Base-by-base conservation (phyloP, 2,329 filamentous ascomycete genomes). In the Aspergillus alliaceus region DNA sequence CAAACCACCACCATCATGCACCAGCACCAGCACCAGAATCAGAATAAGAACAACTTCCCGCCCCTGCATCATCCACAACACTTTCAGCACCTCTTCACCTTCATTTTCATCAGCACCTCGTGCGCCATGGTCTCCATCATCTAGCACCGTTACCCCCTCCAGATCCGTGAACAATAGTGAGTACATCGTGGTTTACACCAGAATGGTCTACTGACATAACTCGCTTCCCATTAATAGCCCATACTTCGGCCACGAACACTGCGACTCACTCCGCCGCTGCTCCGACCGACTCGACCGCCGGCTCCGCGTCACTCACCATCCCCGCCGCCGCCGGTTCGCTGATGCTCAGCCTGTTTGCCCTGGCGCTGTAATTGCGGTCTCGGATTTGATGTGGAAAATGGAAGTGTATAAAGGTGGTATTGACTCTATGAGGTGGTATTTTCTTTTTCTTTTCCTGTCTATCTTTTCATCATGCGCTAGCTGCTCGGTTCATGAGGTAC, bases 281-380 rank as follows among this genome's bases (percentile, higher is more conserved):
- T 14, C 54, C 66, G 14, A 66, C 67, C 20, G 60, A 60, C 31
- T 61, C 65, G 25, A 61, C 64, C 22, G 70, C 65, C 46, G 69
- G 66, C 31, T 67, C 69, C 37, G 64, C 64, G 11, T 31, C 62
- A 6, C 52, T 72, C n/a, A 53, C 64, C 32, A 63, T 67, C 15
- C 66, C 70, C n/a, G 64, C 61, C 25, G 64, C 61, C 25, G 60
- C 67, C n/a, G 63, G 70, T n/a, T 64, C 68, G 27, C 54, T 72
- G 29, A 57, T 71, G 48, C 37, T 71, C 39, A 64, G 67, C 32
- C 57, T 71, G 14, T 60, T 66, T 8, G 67, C 67, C 11, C 49
- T 70, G n/a, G 57, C 60, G 9, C 54, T 72, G 39, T 72, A 56
- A 63, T 50, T 31, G 50, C 25, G 15, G 18, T n/a, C 25, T 22